Percentiles rank a stretch among this genome's conserved stretches.
phyloP scores from a whole-genome alignment of 352 stramenopile genomes.

The Phytophthora ramorum region DNA sequence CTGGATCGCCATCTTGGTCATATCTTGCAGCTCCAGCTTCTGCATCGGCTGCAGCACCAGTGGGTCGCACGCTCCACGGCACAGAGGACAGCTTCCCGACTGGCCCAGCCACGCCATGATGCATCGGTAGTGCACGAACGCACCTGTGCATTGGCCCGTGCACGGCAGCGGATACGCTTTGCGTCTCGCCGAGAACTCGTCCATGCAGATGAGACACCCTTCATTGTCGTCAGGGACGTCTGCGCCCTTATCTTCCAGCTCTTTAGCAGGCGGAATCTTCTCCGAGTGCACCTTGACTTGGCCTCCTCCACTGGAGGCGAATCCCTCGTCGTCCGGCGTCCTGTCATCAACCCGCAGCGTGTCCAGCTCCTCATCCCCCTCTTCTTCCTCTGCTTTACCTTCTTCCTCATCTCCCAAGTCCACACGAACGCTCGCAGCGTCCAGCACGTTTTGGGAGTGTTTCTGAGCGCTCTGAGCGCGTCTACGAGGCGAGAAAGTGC shows the following conservation, averaged over 20 bases:
- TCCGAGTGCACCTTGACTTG: conserved; percentile 32
- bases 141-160: conserved; percentile 77
- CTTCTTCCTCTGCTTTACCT: conserved; percentile 41
- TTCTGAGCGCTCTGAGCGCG: conserved; percentile 41
- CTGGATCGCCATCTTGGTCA: conserved; percentile 78
- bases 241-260: conserved; percentile 35
- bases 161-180: conserved; percentile 89
- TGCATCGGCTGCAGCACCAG: conserved; percentile 85
- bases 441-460: background rate
- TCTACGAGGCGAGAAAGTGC: conserved; percentile 68
- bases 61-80: conserved; percentile 80
- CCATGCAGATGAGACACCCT: conserved; percentile 89
- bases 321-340: conserved; percentile 21
- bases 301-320: background rate
- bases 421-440: conserved; percentile 21
- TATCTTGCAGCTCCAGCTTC: conserved; percentile 83
- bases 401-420: conserved; percentile 48
- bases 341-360: conserved; percentile 21
- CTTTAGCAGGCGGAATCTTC: conserved; percentile 32
- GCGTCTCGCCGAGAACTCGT: conserved; percentile 86
- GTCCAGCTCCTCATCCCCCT: conserved; percentile 34
- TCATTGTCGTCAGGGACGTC: conserved; percentile 39
- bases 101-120: conserved; percentile 91
- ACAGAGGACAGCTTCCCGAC: conserved; percentile 84
- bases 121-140: conserved; percentile 86